Evolutionary conservation across 1,284 basidiomycete genomes (phyloP).

Genomic region (Ganoderma leucocontextum): DNA sequence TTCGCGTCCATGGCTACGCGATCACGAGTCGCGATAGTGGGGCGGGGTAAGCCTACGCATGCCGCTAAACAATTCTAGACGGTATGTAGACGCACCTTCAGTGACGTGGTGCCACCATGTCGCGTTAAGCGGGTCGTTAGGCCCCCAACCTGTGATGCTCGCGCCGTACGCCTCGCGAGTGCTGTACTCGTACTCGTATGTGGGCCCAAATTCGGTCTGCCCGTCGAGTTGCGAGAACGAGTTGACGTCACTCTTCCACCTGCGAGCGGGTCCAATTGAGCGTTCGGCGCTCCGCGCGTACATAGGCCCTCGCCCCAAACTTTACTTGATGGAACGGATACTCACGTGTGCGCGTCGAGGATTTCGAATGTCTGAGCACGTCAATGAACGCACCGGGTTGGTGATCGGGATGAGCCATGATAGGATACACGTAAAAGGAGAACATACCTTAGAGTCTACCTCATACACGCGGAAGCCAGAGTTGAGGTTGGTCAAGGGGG

Average conservation of each 20-base stretch:
- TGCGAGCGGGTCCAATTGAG: constrained; percentile 37
- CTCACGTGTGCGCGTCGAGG: constrained; percentile 77
- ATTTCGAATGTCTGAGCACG: constrained; percentile 71
- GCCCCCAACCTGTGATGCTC: constrained; percentile 68
- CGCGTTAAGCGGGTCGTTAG: constrained; percentile 77
- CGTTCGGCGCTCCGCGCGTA: background rate
- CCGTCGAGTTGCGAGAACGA: constrained; percentile 61
- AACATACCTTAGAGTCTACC: constrained; percentile 72
- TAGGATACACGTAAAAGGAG: background rate
- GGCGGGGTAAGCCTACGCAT: background rate
- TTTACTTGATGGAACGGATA: constrained; percentile 21
- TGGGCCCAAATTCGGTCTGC: constrained; percentile 67
- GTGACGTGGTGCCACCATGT: constrained; percentile 88
- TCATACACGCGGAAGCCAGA: constrained; percentile 84
- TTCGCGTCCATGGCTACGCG: constrained; percentile 70
- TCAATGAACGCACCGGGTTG: background rate
- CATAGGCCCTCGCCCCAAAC: constrained; percentile 21
- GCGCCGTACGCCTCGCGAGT: constrained; percentile 74
- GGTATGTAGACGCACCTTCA: constrained; percentile 57
- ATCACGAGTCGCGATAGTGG: constrained; percentile 12
- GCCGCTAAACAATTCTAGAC: background rate
- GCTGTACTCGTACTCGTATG: constrained; percentile 75
- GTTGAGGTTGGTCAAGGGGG: constrained; percentile 79
- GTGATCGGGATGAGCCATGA: background rate
- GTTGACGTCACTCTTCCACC: constrained; percentile 71